Conservation (phyloP, 345 rosid genomes). For the Passiflora organensis region DNA sequence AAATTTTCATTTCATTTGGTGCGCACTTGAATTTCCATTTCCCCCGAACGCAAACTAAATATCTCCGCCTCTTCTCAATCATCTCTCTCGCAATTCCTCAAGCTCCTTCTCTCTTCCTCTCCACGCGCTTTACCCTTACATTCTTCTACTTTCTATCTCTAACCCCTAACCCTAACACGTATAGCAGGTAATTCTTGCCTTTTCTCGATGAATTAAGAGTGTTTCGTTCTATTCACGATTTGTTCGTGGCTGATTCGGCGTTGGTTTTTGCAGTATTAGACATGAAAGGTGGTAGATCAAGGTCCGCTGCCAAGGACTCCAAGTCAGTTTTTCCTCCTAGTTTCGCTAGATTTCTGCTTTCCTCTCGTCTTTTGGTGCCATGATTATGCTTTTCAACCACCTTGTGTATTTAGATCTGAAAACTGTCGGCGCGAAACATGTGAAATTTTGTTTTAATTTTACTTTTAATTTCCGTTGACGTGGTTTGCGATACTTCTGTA, state of each 20-base stretch:
- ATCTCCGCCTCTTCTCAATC: constrained; percentile 32
- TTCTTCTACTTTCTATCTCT: constrained; percentile 13
- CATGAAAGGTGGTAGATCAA: constrained; percentile 94
- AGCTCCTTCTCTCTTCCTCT: not conserved
- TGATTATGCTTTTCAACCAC: constrained; percentile 3
- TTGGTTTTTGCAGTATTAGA: constrained; percentile 38
- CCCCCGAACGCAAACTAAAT: constrained; percentile 26
- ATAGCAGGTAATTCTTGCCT: no score
- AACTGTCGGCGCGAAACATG: no score
- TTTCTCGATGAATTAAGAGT: not conserved
- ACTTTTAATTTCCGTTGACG: not conserved
- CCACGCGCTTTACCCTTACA: not conserved
- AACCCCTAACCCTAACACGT: constrained; percentile 32
- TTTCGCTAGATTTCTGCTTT: not conserved
- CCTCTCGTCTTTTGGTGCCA: not conserved
- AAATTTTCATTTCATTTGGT: constrained; percentile 45
- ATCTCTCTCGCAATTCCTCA: constrained; percentile 2
- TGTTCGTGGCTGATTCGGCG: constrained; percentile 22
- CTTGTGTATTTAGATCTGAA: constrained; percentile 30
- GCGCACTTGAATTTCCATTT: constrained; percentile 77
- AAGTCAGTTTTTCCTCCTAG: constrained; percentile 44
- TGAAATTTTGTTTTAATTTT: no score
- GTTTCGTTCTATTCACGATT: constrained; percentile 3
- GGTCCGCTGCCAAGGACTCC: constrained; percentile 61
- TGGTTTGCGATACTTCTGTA: constrained; percentile 9